Evolutionary conservation across 2,329 filamentous ascomycete genomes (phyloP), one percentile per base, ranked within the genome.

Genomic region (Aspergillus jensenii): DNA sequence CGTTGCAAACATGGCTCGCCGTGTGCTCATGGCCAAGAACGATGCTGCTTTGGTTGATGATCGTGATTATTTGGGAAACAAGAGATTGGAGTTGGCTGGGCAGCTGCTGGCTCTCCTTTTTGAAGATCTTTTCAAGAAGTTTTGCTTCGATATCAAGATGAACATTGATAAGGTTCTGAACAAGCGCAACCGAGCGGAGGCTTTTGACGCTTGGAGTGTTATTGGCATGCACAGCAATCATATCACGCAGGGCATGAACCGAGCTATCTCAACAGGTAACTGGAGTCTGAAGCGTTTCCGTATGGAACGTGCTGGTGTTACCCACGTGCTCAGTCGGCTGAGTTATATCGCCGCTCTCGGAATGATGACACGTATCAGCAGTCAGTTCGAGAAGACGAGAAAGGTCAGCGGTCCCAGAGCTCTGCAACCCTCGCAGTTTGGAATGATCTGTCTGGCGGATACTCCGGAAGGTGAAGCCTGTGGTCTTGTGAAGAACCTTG

Each of bases 331-430:
- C 49, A 98, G 93, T 76, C 87, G 95, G 62, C 81, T 99, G 55
- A 98, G 93, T 75, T 99, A 98, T 71, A 97, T 99, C 74, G 90
- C 90, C 62, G 95, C 95, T 27, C 84, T 99, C 27, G 96, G 96
- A 62, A 99, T 99, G 96, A 99, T 99, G 95, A 99, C 95, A 14
- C 85, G 95, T 74, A 98, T 99, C 69, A 95, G 90, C 74, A 96
- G 90, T 83, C 95, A 99, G 78, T 99, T 99, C 70, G 95, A 99
- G 74, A 99, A 99, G 82, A 98, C 95, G 2, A 82, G 95, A 67
- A 99, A 99, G 76, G 93, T 99, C 60, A 93, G 89, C 71, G 96
- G 96, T 64, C 95, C 96, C 68, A 88, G 95, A 84, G 95, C 96
- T 17, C 82, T 99, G 49, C 95, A 99, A 71, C 93, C 95, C 6